Evolutionary conservation across 257 asterid genomes (phyloP), one percentile per base, ranked within the genome.

Genomic region (Scutellaria minor): DNA sequence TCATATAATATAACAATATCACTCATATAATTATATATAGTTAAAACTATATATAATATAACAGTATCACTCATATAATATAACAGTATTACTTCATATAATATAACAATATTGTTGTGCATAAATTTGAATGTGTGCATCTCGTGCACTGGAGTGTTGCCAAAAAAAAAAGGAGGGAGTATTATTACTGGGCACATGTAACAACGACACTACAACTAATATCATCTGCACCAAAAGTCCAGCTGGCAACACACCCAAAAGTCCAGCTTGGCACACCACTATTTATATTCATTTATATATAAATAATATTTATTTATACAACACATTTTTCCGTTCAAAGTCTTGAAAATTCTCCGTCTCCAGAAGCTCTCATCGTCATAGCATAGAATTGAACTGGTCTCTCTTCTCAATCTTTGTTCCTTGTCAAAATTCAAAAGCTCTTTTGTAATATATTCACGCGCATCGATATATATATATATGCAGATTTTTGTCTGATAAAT

Each of bases 301-400:
- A 54, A 10, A 48, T 13, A 61, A 24, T 24, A 24, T 24, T 24
- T 24, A 24, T 24, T 24, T 24, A 24, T 2, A 24, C 27, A 24
- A 58, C 9, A 56, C 27, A 54, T 9, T 20, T 39, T 14, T 46
- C 55, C 53, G 3, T 70, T 82, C 82, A 64, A 75, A 78, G 61
- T 52, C 55, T 59, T 47, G 73, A 54, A 69, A 68, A 51, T 60
- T 79, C 74, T 66, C 63, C 66, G 75, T 45, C n/a, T 79, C 67
- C 73, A 80, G 85, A 83, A 80, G 79, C 58, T 75, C 75, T n/a
- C 64, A 2, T 72, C 66, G 8, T 67, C 62, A 7, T 57, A 46
- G 5, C 6, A 7, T 75, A 64, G 72, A 75, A 68, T 78, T 78
- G 85, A 80, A 78, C 42, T 76, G 62, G 83, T 78, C 82, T 18